Evolutionary conservation across 306 rosid genomes (phyloP).

Genomic region (Sechiopsis laciniata): DNA sequence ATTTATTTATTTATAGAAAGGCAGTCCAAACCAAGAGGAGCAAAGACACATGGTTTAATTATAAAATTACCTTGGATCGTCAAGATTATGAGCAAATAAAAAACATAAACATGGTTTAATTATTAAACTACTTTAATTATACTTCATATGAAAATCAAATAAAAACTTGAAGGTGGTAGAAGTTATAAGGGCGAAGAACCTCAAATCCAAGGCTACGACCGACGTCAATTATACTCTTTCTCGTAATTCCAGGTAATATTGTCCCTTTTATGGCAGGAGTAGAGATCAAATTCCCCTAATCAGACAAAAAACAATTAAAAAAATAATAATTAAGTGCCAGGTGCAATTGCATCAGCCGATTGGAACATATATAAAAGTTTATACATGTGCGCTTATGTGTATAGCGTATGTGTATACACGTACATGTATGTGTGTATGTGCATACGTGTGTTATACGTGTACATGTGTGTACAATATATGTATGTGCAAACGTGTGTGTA

Average conservation of each 20-base stretch:
- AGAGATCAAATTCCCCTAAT: slow-evolving; percentile 63
- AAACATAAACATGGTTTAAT: not conserved
- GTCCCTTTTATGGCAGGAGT: slow-evolving; percentile 93
- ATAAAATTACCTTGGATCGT: no score
- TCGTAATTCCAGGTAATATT: slow-evolving; percentile 92
- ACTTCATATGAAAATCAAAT: not conserved
- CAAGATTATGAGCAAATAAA: not conserved
- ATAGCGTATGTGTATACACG: no score
- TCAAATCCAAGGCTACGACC: slow-evolving; percentile 79
- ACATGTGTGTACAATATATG: no score
- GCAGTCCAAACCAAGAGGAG: no score
- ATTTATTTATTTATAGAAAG: no score
- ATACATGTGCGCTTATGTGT: no score
- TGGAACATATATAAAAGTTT: not conserved
- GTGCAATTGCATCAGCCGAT: slow-evolving; percentile 11
- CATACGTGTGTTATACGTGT: no score
- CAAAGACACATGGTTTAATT: not conserved
- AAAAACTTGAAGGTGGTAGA: not conserved
- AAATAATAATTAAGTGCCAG: not conserved
- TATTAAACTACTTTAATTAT: not conserved
- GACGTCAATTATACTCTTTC: slow-evolving; percentile 90
- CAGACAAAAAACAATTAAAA: not conserved
- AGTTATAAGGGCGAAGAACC: slow-evolving; percentile 41
- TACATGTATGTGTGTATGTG: no score
- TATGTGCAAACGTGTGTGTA: no score